Evolutionary conservation across 2,329 filamentous ascomycete species (phyloP).

Genomic region (Pseudogymnoascus sp.): DNA sequence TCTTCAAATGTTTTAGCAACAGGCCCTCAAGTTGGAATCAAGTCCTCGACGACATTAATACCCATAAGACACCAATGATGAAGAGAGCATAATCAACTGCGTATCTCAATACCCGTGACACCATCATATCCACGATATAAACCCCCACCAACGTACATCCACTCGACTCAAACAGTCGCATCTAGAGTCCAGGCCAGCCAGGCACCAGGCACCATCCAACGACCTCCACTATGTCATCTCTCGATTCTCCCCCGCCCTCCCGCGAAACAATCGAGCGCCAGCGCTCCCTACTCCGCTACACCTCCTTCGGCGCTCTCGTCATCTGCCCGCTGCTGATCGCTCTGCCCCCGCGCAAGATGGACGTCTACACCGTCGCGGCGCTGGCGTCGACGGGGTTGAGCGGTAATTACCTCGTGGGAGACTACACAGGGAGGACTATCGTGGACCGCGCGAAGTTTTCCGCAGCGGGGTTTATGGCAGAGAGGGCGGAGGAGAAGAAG

Average conservation of each 20-base stretch:
- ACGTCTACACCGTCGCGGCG: constrained; percentile 50
- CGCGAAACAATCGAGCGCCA: constrained; percentile 2
- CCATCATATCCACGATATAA: neutral
- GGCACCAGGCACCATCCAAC: neutral
- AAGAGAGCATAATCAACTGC: neutral
- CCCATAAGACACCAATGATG: neutral
- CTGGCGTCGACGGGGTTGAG: constrained; percentile 30
- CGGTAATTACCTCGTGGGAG: constrained; percentile 24
- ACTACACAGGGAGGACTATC: constrained; percentile 25
- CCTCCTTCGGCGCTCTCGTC: constrained; percentile 39
- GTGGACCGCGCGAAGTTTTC: constrained; percentile 16
- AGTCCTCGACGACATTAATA: neutral
- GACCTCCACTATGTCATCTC: neutral
- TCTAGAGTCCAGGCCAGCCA: neutral
- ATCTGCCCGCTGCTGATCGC: constrained; percentile 45
- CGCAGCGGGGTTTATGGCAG: constrained; percentile 3
- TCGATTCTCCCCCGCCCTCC: neutral
- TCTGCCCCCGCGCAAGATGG: constrained; percentile 53
- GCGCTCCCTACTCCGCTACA: constrained; percentile 16
- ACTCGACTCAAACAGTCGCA: neutral
- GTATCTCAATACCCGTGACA: neutral
- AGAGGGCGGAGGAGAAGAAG: constrained; percentile 17
- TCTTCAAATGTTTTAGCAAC: neutral
- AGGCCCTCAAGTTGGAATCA: neutral
- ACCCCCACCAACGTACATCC: neutral